Evolutionary conservation across 768 basidiomycete species (phyloP).

Genomic region (Chalciporus pseudorubinellus): DNA sequence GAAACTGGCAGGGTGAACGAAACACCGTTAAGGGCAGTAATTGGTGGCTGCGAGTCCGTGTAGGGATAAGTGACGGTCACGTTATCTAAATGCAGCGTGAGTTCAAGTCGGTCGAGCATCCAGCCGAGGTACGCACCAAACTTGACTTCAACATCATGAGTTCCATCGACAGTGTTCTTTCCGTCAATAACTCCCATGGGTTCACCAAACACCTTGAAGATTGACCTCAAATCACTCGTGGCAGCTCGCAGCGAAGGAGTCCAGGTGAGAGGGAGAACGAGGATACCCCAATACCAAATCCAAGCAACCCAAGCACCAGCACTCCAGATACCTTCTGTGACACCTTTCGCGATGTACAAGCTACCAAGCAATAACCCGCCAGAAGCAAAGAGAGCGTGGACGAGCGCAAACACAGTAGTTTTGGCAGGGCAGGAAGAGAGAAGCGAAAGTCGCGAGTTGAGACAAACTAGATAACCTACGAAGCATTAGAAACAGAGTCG

Average conservation of each 20-base stretch:
- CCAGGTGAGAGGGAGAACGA: conserved; percentile 35
- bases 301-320: conserved; percentile 28
- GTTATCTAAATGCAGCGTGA: conserved; percentile 50
- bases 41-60: conserved; percentile 50
- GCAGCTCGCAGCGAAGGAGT: conserved; percentile 60
- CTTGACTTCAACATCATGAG: conserved; percentile 77
- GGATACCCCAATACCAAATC: conserved; percentile 30
- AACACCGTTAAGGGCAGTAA: conserved; percentile 67
- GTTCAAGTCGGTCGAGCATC: too few relatives aligned
- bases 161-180: conserved; percentile 67
- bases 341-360: conserved; percentile 27
- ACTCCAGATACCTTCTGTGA: conserved; percentile 29
- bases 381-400: conserved; percentile 81
- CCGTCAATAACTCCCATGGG: conserved; percentile 84
- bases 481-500: background rate
- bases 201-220: conserved; percentile 78
- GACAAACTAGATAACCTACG: conserved; percentile 18
- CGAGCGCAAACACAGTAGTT: conserved; percentile 24
- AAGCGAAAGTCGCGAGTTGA: conserved; percentile 9
- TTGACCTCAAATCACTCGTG: conserved; percentile 72
- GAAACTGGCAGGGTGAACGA: conserved; percentile 89
- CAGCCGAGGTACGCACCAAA: conserved; percentile 56
- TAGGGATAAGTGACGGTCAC: conserved; percentile 77
- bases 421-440: conserved; percentile 7
- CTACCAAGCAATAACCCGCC: conserved; percentile 75